These are phyloP conservation scores for Mucor racemosus DNA, from an alignment of 371 early-diverging fungal species.

Conservation along the genomic window DNA sequence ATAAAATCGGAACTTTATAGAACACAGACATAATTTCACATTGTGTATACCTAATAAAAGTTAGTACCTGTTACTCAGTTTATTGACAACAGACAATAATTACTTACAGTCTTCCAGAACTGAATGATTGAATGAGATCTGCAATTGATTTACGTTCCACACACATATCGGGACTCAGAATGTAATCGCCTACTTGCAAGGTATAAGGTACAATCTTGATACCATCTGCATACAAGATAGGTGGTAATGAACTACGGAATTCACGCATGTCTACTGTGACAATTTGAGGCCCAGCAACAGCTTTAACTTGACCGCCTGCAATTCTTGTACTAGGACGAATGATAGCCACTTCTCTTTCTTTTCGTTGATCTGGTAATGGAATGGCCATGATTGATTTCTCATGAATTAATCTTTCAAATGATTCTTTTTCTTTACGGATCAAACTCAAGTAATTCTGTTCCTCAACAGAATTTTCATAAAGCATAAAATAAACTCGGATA, in stretches of 20 bases:
- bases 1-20: slow-evolving; percentile 81
- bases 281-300: slow-evolving; percentile 29
- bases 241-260: slow-evolving; percentile 91
- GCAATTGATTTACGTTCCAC: slow-evolving; percentile 95
- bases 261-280: slow-evolving; percentile 96
- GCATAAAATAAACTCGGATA: slow-evolving; percentile 86
- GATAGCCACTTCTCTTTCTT: slow-evolving; percentile 51
- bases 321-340: slow-evolving; percentile 59
- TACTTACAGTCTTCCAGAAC: slow-evolving; percentile 84
- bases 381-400: slow-evolving; percentile 87
- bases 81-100: not conserved
- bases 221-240: slow-evolving; percentile 82
- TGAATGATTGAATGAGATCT: slow-evolving; percentile 88
- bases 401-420: slow-evolving; percentile 92
- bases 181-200: slow-evolving; percentile 95
- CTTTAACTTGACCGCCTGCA: slow-evolving; percentile 58
- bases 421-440: slow-evolving; percentile 89
- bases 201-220: slow-evolving; percentile 84
- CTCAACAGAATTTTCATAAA: slow-evolving; percentile 94
- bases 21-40: slow-evolving; percentile 87
- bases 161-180: slow-evolving; percentile 85
- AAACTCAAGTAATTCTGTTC: slow-evolving; percentile 90
- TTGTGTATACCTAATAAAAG: slow-evolving; percentile 75
- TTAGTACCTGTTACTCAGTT: not conserved
- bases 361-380: slow-evolving; percentile 61